A percentile compares a stretch with the other conserved stretches of the same genome.
Evolutionary conservation across 257 asterid genomes (phyloP).

Genomic region (Mitragyna speciosa): DNA sequence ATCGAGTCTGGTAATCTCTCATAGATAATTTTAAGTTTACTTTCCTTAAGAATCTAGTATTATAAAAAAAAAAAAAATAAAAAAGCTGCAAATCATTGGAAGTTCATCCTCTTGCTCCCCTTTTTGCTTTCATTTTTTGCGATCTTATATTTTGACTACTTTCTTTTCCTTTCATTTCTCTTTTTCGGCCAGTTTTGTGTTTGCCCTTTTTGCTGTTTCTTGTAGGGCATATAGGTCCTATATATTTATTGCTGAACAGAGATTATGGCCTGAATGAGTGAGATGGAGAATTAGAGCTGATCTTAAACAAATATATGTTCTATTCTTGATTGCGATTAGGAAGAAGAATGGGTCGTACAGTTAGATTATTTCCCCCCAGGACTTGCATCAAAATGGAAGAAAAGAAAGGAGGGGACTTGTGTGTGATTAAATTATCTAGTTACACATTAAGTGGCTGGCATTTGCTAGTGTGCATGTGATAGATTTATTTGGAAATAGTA

Average conservation of each 20-base stretch:
- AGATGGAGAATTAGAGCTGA: background rate
- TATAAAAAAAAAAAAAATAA: too few relatives aligned
- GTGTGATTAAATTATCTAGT: background rate
- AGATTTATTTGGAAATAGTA: background rate
- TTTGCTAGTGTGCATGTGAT: background rate
- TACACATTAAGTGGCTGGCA: background rate
- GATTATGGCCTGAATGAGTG: conserved; percentile 1
- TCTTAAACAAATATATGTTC: background rate
- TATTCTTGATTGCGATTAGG: background rate
- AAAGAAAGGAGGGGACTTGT: background rate
- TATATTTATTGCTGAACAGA: background rate
- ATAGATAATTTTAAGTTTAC: background rate
- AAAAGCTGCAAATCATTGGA: background rate
- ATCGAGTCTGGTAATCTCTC: background rate
- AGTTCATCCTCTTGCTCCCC: background rate
- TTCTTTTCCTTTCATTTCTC: background rate
- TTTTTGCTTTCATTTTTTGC: background rate
- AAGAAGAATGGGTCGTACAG: background rate
- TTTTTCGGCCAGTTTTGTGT: background rate
- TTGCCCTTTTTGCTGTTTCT: background rate
- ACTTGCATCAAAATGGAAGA: background rate
- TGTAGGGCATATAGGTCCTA: background rate
- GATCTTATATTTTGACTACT: background rate
- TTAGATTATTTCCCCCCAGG: background rate
- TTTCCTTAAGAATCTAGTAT: background rate